Base-by-base conservation (phyloP, 1,284 basidiomycete species). In the Ustilago trichophora region DNA sequence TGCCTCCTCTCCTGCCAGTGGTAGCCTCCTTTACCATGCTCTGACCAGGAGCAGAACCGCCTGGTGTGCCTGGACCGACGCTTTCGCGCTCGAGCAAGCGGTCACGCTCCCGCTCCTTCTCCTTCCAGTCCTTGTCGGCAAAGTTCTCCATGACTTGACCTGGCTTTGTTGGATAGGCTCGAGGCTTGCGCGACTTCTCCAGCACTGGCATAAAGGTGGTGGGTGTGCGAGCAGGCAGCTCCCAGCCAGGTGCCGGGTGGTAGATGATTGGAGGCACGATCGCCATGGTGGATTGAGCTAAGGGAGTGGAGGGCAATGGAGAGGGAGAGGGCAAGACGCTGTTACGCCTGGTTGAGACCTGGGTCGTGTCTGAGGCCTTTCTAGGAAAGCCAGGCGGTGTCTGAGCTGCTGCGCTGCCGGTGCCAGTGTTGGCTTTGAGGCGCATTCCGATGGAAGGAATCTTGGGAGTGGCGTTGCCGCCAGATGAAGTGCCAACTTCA, bases 101-200 rank as follows among this genome's bases (percentile, higher is more conserved):
- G 37, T 79, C 77, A 5, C 76, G 58, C 35, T 77, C 75, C 6
- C 73, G 60, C 32, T 77, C 75, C 47, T 70, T 57, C 36, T 77
- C 75, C 41, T 69, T 72, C 76, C 78, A 79, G 40, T 80, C 78
- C 43, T 68, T 66, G 44, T 68, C 38, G 29, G 78, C 67, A 44
- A 79, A 80, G 44, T 80, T 60, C 21, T 76, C 76, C 35, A 68
- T 58, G 37, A 80, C 78, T 36, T 80, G 66, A n/a, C 57, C 48
- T 7, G 77, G 78, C 34, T 73, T 67, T 25, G 68, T 78, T 2
- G 78, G 74, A 31, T 77, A 78, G 3, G 58, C 59, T 35, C 62
- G 40, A 11, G 74, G 72, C 7, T 48, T 44, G 16, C 64, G 60
- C 16, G 65, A 59, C 18, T 52, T 55, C 41, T 72, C 62, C 15